These are phyloP conservation scores for Tephrocybe sp. DNA, from an alignment of 768 basidiomycete species.

Conservation along the genomic window DNA sequence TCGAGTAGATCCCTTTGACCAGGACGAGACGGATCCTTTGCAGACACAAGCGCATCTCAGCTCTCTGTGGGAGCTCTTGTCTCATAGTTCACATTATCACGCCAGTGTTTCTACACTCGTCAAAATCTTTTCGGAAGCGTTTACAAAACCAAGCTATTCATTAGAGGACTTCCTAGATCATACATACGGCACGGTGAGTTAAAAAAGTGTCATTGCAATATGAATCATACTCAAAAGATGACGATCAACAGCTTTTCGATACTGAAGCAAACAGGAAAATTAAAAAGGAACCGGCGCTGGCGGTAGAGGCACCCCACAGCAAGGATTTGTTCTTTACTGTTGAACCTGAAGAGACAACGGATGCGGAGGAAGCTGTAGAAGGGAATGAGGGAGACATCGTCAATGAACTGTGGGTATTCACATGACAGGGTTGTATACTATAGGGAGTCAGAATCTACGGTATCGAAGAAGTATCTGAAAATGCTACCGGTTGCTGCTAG, in stretches of 20 bases:
- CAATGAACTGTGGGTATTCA: conserved; percentile 9
- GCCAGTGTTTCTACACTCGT: conserved; percentile 82
- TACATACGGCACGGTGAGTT: conserved; percentile 74
- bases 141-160: conserved; percentile 88
- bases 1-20: conserved; percentile 63
- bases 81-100: conserved; percentile 81
- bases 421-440: not conserved
- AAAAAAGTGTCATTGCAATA: not conserved
- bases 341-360: not conserved
- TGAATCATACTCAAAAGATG: not conserved
- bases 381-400: conserved; percentile 7
- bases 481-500: too few species aligned
- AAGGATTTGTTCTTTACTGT: conserved; percentile 3
- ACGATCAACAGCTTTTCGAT: conserved; percentile 67
- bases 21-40: conserved; percentile 67
- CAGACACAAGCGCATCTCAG: conserved; percentile 79
- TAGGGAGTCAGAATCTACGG: not conserved
- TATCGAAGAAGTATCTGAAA: too few species aligned
- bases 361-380: not conserved
- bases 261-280: conserved; percentile 78
- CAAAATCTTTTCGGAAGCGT: conserved; percentile 84
- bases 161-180: conserved; percentile 98
- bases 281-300: conserved; percentile 71
- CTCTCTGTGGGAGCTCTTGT: conserved; percentile 89
- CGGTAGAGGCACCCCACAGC: conserved; percentile 35